These are phyloP conservation scores for Euryodendron excelsum DNA, from an alignment of 148 eudicot genomes.

Conservation along the genomic window DNA sequence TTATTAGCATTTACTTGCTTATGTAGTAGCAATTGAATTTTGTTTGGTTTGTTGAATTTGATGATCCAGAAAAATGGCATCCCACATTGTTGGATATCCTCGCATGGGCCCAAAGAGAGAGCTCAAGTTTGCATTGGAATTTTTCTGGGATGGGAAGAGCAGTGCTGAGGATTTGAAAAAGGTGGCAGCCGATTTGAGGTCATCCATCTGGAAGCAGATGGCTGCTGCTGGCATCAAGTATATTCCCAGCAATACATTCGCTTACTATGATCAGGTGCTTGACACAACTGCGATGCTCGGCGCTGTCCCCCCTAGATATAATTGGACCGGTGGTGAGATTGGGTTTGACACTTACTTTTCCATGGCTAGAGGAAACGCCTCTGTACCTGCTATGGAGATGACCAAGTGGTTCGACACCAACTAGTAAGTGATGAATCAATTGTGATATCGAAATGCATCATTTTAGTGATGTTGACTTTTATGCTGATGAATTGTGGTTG, in stretches of 20 bases:
- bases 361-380: constrained; percentile 90
- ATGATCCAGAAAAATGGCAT: constrained; percentile 62
- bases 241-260: constrained; percentile 86
- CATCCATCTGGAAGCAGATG: constrained; percentile 92
- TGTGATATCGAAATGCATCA: neutral
- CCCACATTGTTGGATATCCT: constrained; percentile 95
- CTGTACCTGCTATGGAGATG: constrained; percentile 95
- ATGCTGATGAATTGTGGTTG: constrained; percentile 1
- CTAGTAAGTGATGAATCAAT: constrained; percentile 58
- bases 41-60: constrained; percentile 9
- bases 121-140: constrained; percentile 84
- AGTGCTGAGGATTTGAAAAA: constrained; percentile 77
- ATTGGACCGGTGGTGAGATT: constrained; percentile 75
- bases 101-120: constrained; percentile 95
- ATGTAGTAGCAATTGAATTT: neutral
- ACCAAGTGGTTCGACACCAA: constrained; percentile 99
- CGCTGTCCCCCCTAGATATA: constrained; percentile 75
- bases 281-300: constrained; percentile 91
- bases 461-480: neutral
- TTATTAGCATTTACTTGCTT: neutral
- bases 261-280: constrained; percentile 78
- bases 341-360: constrained; percentile 77
- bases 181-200: constrained; percentile 67
- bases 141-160: constrained; percentile 87
- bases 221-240: constrained; percentile 70